Base-by-base conservation (phyloP, 129 eudicot species). In the Silybum marianum region DNA sequence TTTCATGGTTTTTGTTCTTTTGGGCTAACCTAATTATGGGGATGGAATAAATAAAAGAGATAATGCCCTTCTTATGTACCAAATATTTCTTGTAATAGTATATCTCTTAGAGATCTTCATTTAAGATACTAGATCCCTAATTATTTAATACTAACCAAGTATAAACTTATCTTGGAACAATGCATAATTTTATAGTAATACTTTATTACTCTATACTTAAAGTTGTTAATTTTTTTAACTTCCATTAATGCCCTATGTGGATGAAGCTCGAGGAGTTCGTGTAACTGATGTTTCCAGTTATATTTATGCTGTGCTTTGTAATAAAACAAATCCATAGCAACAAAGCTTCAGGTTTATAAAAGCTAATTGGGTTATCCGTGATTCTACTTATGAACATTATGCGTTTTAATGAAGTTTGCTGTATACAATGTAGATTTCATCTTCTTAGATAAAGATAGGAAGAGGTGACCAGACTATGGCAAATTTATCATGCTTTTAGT, bases 381-480 rank as follows among this genome's bases (percentile, higher is more conserved):
- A 30, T 54, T 80, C 83, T 54, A 71, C 62, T 71, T 32, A 19
- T 80, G 77, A 32, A 19, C 83, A 0, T 71, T 80, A 13, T 32
- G 16, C 10, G 23, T 73, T 34, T 21, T 65, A 65, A 28, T 65
- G 69, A 65, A 22, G 69, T 65, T 65, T 23, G 30, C 28, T 8
- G 69, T 22, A 65, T 65, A 65, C 28, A 22, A 22, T 22, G 69
- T 19, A 65, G 69, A 2, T 65, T 65, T 65, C 30, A 1, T 22
- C 30, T 63, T 21, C 69, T 65, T 21, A 65, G 26, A 65, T 9
- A 65, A 65, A 10, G 5, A 65, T 22, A 19, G 69, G 69, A 65
- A 65, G 30, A 19, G 69, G 28, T 65, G 14, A 65, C 69, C 26
- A 22, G 30, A 65, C 10, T 65, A 65, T 65, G 69, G 26, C 26